Evolutionary conservation across 305 asterid genomes (phyloP).

Genomic region (Fraxinus angustifolia): DNA sequence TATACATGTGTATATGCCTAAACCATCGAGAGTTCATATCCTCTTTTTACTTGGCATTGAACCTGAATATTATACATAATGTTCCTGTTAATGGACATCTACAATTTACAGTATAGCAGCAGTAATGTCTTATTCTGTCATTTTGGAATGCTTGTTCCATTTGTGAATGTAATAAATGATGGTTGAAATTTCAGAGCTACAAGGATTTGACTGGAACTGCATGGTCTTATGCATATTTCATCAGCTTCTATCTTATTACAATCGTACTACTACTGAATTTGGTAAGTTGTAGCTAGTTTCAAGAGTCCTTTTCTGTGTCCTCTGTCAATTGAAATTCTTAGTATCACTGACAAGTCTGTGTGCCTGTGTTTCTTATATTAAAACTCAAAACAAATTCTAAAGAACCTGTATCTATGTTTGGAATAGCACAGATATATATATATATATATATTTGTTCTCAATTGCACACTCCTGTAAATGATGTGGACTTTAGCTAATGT

Average conservation of each 20-base stretch:
- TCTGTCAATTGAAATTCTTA: not conserved
- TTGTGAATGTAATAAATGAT: conserved; percentile 7
- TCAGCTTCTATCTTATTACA: conserved; percentile 92
- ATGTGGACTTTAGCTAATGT: not conserved
- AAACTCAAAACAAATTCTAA: not conserved
- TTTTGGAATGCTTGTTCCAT: not conserved
- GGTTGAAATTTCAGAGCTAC: conserved; percentile 75
- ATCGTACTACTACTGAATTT: conserved; percentile 79
- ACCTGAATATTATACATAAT: not conserved
- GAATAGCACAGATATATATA: not conserved
- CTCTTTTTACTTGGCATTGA: not conserved
- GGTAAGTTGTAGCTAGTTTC: conserved; percentile 45
- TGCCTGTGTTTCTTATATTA: not conserved
- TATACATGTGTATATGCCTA: not conserved
- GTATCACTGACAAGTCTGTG: not conserved
- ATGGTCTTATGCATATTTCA: conserved; percentile 77
- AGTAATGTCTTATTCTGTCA: not conserved
- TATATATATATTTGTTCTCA: not conserved
- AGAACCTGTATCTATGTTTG: not conserved
- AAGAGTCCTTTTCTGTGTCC: conserved; percentile 1
- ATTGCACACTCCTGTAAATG: not conserved
- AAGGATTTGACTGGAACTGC: conserved; percentile 69
- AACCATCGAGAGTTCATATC: not conserved
- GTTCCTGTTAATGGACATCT: not conserved
- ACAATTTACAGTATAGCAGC: not conserved